Evolutionary conservation across 1,284 basidiomycete genomes (phyloP), one percentile per base, ranked within the genome.

Genomic region (Earliella scabrosa): DNA sequence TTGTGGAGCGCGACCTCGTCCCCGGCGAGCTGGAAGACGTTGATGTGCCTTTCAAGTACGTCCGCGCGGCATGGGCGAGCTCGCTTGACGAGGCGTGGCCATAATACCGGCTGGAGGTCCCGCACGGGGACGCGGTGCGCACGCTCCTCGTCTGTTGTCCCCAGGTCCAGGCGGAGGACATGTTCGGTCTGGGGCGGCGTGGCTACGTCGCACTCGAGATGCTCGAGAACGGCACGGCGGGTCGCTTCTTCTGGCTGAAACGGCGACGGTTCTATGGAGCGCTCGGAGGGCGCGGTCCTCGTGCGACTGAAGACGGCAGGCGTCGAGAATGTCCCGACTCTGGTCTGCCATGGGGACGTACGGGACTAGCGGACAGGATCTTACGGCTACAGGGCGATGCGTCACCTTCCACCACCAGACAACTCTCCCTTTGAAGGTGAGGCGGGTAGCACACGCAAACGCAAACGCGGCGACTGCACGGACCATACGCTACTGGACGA

Each of bases 21-120:
- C 35, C 11, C 2, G 6, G 14, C 0, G 39, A 32, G 16, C 26
- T 36, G 0, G 20, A 44, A 23, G 20, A 20, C 2, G 18, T 11
- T 0, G n/a, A 7, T 2, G 31, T 38, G 38, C 44, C 50, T 11
- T 61, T 52, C 31, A 41, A 24, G n/a, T 56, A 61, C 36, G 54
- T 58, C 9, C 53, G 58, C 6, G 11, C 11, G 2, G 16, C n/a
- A 11, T 60, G 56, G 41, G 4, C n/a, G 0, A 18, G 10, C 8
- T 47, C 52, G 3, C 52, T 58, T 10, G 48, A 2, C 14, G 27
- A 35, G 7, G 24, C 23, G 13, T 60, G 52, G 48, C 59, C 59
- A 2, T 52, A 54, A 0, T 60, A 56, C 36, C 9, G 31, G 10
- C 39, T 60, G 18, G 38, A 46, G 20, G 48, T 60, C 2, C 52